phyloP scores from a whole-genome alignment of 2,329 filamentous ascomycete genomes.

The Colletotrichum tamarilloi region DNA sequence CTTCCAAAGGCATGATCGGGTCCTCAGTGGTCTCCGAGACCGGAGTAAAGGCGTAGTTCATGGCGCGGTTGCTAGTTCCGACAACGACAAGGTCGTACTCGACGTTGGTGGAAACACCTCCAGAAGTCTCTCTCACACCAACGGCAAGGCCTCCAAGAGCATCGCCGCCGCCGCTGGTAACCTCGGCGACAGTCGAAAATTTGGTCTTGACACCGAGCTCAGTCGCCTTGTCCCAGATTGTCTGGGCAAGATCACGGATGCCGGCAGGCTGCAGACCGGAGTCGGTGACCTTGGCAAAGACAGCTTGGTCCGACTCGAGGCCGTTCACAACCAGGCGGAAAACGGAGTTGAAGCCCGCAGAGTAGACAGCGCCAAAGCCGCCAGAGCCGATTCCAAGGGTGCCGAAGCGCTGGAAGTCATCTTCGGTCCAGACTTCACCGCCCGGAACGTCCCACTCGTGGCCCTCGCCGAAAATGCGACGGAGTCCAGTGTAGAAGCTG shows the following conservation, averaged over 20 bases:
- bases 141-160: background rate
- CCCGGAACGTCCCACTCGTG: conserved; percentile 15
- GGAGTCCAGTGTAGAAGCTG: conserved; percentile 17
- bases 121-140: background rate
- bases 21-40: background rate
- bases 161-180: background rate
- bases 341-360: conserved; percentile 14
- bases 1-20: background rate
- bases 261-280: conserved; percentile 3
- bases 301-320: conserved; percentile 9
- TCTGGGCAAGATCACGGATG: conserved; percentile 6
- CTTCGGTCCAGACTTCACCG: conserved; percentile 8
- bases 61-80: background rate
- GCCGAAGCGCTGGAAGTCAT: conserved; percentile 12
- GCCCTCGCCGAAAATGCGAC: conserved; percentile 5
- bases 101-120: background rate
- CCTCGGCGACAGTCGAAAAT: background rate
- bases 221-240: conserved; percentile 10
- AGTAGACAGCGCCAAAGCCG: conserved; percentile 10
- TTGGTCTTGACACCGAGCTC: conserved; percentile 15
- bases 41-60: background rate
- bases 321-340: conserved; percentile 10
- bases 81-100: background rate
- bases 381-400: conserved; percentile 16
- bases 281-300: background rate